Base-by-base conservation (phyloP, 2,329 filamentous ascomycete species). In the Penicillium freii region DNA sequence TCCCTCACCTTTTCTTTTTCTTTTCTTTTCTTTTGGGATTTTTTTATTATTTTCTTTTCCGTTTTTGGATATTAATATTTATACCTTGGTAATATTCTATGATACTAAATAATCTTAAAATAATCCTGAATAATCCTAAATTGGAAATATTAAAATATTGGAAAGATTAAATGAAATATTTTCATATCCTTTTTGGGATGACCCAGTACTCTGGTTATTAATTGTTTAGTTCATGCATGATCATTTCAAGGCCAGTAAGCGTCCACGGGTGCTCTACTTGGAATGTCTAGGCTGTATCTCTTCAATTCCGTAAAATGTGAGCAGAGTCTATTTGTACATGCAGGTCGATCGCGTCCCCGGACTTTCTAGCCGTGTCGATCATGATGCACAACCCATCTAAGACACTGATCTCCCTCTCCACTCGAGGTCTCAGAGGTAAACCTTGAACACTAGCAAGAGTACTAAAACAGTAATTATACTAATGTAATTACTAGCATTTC, bases 271-370 rank as follows among this genome's bases (percentile, higher is more conserved):
- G 29, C 47, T 39, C 48, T 52, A 39, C 36, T 56, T 64, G 63
- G 64, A 66, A 66, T 66, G 64, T 49, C 42, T 21, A 36, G 47
- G 53, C 64, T 65, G 63, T 61, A 56, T 54, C 62, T 66, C 51
- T 53, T 58, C 51, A 45, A 27, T 64, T 61, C 64, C 64, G 64
- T 39, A 55, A 54, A 66, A 66, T 66, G 64, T 66, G 64, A 66
- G 57, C 61, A 63, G 62, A 66, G 63, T 64, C 61, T 63, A 66
- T 63, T 58, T 52, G 39, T 54, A 65, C 64, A 62, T 66, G 64
- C 63, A 66, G 58, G 49, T 42, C 36, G 49, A 56, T 56, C 54
- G 34, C 19, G 31, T 56, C 54, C 54, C 54, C 54, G 49, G 54
- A 56, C 54, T 56, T 56, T 47, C 42, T 40, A n/a, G 54, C 49